These are phyloP conservation scores for Bidens hawaiensis DNA, from an alignment of 140 eudicot genomes.

Conservation along the genomic window DNA sequence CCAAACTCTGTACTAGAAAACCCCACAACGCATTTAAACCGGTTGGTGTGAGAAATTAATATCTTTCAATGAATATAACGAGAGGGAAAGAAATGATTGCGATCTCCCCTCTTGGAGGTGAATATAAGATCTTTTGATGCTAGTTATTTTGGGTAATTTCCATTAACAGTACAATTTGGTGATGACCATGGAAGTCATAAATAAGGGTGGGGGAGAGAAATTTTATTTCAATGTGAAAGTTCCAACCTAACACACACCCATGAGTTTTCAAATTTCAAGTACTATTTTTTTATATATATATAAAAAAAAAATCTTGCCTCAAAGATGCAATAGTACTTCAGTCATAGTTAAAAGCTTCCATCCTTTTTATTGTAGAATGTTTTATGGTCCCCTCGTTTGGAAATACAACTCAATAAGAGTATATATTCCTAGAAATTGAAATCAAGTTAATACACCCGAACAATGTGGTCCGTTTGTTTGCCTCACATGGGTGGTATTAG, in stretches of 20 bases:
- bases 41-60: not conserved
- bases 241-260: not conserved
- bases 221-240: constrained; percentile 9
- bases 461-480: not conserved
- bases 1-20: not conserved
- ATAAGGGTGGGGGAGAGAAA: not conserved
- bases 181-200: constrained; percentile 12
- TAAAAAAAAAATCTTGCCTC: no score
- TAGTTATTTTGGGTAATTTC: constrained; percentile 4
- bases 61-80: not conserved
- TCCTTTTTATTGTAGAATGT: not conserved
- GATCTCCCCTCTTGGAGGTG: not conserved
- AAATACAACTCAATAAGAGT: not conserved
- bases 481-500: no score
- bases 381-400: not conserved
- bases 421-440: not conserved
- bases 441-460: not conserved
- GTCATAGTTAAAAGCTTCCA: not conserved
- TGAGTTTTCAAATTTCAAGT: constrained; percentile 10
- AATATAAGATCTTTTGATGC: not conserved
- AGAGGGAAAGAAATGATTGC: not conserved
- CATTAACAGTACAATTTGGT: not conserved
- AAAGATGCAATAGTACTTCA: not conserved
- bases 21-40: not conserved
- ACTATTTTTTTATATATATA: not conserved